Evolutionary conservation across 164 flowering plant genomes (phyloP), one percentile per base, ranked within the genome.

Genomic region (Nelumbo lutea): DNA sequence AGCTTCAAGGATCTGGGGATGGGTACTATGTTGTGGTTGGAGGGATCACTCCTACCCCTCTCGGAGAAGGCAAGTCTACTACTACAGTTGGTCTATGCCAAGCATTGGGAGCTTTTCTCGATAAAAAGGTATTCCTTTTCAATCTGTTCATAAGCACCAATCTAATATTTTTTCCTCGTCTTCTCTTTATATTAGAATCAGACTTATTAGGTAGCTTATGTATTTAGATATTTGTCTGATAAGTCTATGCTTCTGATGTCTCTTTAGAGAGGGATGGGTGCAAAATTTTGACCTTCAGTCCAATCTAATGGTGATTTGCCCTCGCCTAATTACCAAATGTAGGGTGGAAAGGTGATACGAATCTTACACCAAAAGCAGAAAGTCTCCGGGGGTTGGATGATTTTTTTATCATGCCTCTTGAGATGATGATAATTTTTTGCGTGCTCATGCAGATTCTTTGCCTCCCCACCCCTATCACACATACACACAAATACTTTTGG

Each of bases 11-110:
- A 64, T 70, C 79, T 62, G 79, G 61, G 69, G 91, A 93, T 84
- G 99, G 99, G 43, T 91, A 88, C 55, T 93, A 93, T 81, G 98
- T 96, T 70, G 98, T 96, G 75, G 99, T 96, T 78, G 98, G 96
- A 55, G 99, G 98, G 52, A 93, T 96, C 55, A 93, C 98, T 71
- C 99, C 99, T 3, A 96, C 98, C 4, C 99, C 99, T 63, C 95
- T 93, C 69, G 99, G 99, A 50, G 99, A 96, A 80, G 99, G 99
- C 66, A 93, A 96, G 74, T 96, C 99, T 59, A 96, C 99, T 51
- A 93, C 97, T 62, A 90, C 96, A 47, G 99, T 96, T 82, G 99
- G 99, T 52, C 89, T 96, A 40, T 93, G 99, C 79, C 98, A 96
- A 79, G 98, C 98, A 27, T 62, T 96, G 80, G 99, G 99, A 58